These are phyloP conservation scores for Sporothrix humicola DNA, from an alignment of 2,329 filamentous ascomycete genomes.

Conservation along the genomic window DNA sequence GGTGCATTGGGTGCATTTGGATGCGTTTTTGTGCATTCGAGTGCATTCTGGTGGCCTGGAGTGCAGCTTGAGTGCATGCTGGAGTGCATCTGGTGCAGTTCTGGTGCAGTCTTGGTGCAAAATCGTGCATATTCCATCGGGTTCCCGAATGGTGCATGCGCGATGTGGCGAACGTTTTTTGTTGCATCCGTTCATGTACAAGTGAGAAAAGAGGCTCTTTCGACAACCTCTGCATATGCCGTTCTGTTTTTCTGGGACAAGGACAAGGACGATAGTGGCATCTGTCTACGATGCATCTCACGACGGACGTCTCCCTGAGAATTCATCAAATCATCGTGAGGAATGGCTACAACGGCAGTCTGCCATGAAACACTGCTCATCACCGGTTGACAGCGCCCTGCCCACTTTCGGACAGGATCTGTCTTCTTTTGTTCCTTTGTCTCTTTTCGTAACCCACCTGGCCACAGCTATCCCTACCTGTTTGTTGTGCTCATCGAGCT, in stretches of 20 bases:
- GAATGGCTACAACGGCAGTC: not conserved
- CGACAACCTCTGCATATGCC: not conserved
- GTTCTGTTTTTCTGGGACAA: not conserved
- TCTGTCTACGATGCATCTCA: not conserved
- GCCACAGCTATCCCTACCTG: not conserved
- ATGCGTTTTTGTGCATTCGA: not conserved
- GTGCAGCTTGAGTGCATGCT: too few species aligned
- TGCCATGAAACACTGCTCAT: constrained; percentile 30
- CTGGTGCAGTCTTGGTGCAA: not conserved
- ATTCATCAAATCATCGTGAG: not conserved
- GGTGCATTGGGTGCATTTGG: not conserved
- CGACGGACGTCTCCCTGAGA: not conserved
- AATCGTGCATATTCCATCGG: constrained; percentile 25
- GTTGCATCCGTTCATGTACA: constrained; percentile 20
- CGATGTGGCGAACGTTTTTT: constrained; percentile 21
- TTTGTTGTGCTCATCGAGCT: not conserved
- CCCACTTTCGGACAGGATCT: not conserved
- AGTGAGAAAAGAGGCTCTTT: not conserved
- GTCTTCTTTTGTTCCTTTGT: not conserved
- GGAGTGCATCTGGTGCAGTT: not conserved
- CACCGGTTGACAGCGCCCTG: not conserved
- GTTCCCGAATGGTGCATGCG: not conserved
- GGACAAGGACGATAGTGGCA: not conserved
- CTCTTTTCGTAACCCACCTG: not conserved
- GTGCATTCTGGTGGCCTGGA: not conserved